Base-by-base conservation (phyloP, 371 early-diverging fungal species). In the Mortierella sp. region DNA sequence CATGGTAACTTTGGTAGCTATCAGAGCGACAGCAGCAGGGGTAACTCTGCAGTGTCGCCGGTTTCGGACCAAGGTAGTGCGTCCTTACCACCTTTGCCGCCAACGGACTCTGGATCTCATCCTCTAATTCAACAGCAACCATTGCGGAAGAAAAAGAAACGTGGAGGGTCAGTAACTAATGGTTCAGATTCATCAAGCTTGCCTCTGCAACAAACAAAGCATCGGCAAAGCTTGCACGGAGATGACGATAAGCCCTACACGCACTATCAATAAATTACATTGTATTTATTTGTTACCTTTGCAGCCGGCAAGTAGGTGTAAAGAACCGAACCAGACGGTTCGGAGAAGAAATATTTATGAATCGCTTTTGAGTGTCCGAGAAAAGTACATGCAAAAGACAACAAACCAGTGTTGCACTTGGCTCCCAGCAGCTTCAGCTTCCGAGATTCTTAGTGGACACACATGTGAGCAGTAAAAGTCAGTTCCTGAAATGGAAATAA, bases 21-120 rank as follows among this genome's bases (percentile, higher is more conserved):
- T 26, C 26, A 51, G 32, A 64, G 9, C 26, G 47, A 24, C 14
- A 54, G 9, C 37, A 63, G 37, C 69, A 43, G 49, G 20, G 22
- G 37, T 43, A 64, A 51, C 18, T 26, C 22, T 24, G 22, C 64
- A 64, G 28, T 43, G 28, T 43, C 57, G 26, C 28, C 49, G 10
- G 57, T 61, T 22, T 39, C 30, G 37, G 72, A 65, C 18, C 72
- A 59, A n/a, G 28, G 47, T 2, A 64, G 47, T 26, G 51, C 72
- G 18, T 60, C 67, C 8, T 59, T 69, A 49, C 69, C 74, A 11
- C 64, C 69, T 26, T 43, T 69, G 51, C 69, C 68, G 14, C 64
- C 59, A 12, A 59, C 64, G 14, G 64, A 68, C 40, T 11, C 55
- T n/a, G n/a, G 49, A n/a, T 11, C 39, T 3, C 39, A 18, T 51